Conservation (phyloP, 2,329 filamentous ascomycete genomes). For the Ophiostoma sp. region DNA sequence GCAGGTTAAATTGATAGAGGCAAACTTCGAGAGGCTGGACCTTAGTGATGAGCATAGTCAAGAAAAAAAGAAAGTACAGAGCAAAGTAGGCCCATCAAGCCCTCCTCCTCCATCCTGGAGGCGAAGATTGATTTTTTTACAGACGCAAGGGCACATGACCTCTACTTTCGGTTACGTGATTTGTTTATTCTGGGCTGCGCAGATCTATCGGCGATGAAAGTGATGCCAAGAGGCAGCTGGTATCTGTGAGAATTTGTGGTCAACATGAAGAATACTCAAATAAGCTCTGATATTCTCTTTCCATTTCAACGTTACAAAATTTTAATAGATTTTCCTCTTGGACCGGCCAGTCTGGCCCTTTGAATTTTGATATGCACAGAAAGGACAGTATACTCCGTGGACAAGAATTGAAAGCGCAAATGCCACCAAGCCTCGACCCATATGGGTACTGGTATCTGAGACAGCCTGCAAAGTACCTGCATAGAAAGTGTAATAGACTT, state of each 20-base stretch:
- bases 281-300: background rate
- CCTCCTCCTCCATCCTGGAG: background rate
- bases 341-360: background rate
- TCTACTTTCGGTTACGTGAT: conserved; percentile 13
- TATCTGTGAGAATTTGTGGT: background rate
- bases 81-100: background rate
- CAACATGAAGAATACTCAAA: background rate
- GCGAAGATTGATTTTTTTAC: background rate
- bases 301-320: background rate
- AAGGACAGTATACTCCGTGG: background rate
- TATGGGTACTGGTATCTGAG: background rate
- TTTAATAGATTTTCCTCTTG: background rate
- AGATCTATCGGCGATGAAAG: conserved; percentile 10
- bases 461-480: background rate
- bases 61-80: background rate
- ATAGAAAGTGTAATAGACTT: background rate
- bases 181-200: background rate
- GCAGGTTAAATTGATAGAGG: conserved; percentile 5
- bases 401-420: background rate
- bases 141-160: background rate
- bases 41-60: background rate
- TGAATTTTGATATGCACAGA: background rate
- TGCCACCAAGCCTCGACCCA: background rate
- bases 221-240: background rate
- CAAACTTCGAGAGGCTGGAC: background rate